These are phyloP conservation scores for Emergomyces pasteurianus DNA, from an alignment of 2,329 filamentous ascomycete genomes.

Conservation along the genomic window DNA sequence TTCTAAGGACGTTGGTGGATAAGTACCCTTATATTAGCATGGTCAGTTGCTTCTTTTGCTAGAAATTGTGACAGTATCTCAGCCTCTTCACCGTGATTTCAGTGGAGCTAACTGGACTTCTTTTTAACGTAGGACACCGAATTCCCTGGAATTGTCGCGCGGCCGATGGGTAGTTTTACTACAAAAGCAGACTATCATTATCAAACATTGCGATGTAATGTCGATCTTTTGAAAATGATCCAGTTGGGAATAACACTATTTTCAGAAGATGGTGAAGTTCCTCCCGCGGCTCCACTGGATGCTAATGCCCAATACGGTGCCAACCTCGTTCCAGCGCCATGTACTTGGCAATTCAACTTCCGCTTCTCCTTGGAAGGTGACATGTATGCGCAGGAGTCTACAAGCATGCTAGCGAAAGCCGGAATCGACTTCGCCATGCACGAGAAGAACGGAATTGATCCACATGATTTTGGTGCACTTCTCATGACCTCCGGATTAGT, in stretches of 20 bases:
- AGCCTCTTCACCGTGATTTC: conserved; percentile 3
- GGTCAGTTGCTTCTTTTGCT: conserved; percentile 46
- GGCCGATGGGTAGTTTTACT: conserved; percentile 87
- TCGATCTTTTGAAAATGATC: conserved; percentile 94
- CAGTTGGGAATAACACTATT: conserved; percentile 93
- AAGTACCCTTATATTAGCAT: conserved; percentile 95
- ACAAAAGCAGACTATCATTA: conserved; percentile 98
- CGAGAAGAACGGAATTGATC: conserved; percentile 81
- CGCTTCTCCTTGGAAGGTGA: conserved; percentile 87
- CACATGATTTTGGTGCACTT: conserved; percentile 74
- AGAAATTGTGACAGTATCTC: not conserved
- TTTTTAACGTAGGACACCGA: conserved; percentile 66
- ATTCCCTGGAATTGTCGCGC: conserved; percentile 92
- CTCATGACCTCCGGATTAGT: conserved; percentile 88
- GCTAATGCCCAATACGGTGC: conserved; percentile 40
- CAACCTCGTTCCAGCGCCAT: conserved; percentile 53
- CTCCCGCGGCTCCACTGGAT: conserved; percentile 54
- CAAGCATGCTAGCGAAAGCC: conserved; percentile 76
- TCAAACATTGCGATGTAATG: conserved; percentile 91
- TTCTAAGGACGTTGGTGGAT: conserved; percentile 70
- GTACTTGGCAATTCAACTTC: conserved; percentile 99
- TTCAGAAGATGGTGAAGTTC: conserved; percentile 77
- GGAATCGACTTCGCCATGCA: conserved; percentile 86
- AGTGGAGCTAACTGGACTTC: conserved; percentile 11
- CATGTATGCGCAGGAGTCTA: conserved; percentile 96